Evolutionary conservation across 225 moss, liverwort and hornwort species (phyloP).

Genomic region (Ulota crispa): DNA sequence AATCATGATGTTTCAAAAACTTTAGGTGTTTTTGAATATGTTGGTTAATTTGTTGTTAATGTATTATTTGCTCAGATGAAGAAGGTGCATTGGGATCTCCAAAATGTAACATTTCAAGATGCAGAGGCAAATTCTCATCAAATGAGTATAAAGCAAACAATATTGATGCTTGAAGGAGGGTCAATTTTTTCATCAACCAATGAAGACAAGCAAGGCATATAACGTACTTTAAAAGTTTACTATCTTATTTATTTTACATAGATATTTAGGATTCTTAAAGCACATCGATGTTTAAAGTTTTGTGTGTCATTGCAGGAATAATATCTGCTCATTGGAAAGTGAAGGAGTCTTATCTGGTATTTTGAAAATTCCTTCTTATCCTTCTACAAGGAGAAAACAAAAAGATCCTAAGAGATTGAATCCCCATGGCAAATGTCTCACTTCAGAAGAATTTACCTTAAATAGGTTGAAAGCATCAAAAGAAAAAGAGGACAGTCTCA

Average conservation of each 20-base stretch:
- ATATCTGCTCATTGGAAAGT: not conserved
- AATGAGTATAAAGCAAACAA: not conserved
- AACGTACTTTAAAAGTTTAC: not conserved
- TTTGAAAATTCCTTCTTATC: not conserved
- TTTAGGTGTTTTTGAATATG: not conserved
- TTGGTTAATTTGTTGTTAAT: not conserved
- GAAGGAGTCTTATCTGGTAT: not conserved
- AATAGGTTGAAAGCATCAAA: not conserved
- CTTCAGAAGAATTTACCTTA: not conserved
- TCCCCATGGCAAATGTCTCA: not conserved
- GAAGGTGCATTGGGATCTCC: not conserved
- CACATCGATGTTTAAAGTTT: not conserved
- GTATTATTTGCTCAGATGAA: not conserved
- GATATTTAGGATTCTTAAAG: no score
- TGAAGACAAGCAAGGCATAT: not conserved
- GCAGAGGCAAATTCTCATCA: not conserved
- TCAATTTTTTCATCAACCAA: not conserved
- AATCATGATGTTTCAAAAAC: not conserved
- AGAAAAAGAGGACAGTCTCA: not conserved
- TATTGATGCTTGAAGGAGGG: not conserved
- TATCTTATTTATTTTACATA: no score
- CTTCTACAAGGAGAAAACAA: not conserved
- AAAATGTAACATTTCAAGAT: slow-evolving; percentile 1
- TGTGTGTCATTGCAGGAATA: not conserved
- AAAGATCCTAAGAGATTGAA: not conserved